These are phyloP conservation scores for Pichia sp. DNA, from an alignment of 1,139 yeast genomes.

Conservation along the genomic window DNA sequence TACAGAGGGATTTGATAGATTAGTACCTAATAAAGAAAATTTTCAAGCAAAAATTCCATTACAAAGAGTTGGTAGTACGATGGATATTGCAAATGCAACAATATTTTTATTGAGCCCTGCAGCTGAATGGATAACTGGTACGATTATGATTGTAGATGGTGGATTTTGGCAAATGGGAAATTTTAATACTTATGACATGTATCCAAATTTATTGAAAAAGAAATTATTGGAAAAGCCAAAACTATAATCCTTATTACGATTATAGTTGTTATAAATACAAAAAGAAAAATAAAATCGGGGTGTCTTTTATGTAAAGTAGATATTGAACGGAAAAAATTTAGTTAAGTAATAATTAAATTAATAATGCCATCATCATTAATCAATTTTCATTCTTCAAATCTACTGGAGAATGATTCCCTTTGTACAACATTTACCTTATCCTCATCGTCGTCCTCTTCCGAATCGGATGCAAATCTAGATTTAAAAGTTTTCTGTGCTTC, in stretches of 20 bases:
- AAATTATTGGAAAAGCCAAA: constrained; percentile 25
- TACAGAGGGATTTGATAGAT: constrained; percentile 73
- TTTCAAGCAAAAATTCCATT: constrained; percentile 54
- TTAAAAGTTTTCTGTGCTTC: not conserved
- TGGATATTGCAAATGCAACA: constrained; percentile 86
- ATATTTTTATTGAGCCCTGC: constrained; percentile 81
- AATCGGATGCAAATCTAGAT: constrained; percentile 13
- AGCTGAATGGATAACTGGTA: constrained; percentile 71
- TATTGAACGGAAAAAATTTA: not conserved
- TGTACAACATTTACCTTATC: not conserved
- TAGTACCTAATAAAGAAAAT: constrained; percentile 40
- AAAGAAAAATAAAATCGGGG: not conserved
- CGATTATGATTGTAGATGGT: constrained; percentile 80
- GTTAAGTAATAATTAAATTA: not conserved
- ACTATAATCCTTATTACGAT: constrained; percentile 11
- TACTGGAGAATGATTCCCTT: constrained; percentile 1
- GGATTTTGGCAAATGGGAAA: constrained; percentile 81
- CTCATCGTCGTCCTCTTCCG: constrained; percentile 2
- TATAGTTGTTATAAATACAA: constrained; percentile 11
- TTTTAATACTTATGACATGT: constrained; percentile 31
- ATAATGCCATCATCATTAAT: constrained; percentile 1
- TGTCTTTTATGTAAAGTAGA: not conserved
- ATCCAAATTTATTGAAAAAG: constrained; percentile 34
- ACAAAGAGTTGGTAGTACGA: constrained; percentile 67
- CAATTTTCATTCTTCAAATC: constrained; percentile 1